Base-by-base conservation (phyloP, 176 grass and related monocot genomes). In the Tillandsia fasciculata region DNA sequence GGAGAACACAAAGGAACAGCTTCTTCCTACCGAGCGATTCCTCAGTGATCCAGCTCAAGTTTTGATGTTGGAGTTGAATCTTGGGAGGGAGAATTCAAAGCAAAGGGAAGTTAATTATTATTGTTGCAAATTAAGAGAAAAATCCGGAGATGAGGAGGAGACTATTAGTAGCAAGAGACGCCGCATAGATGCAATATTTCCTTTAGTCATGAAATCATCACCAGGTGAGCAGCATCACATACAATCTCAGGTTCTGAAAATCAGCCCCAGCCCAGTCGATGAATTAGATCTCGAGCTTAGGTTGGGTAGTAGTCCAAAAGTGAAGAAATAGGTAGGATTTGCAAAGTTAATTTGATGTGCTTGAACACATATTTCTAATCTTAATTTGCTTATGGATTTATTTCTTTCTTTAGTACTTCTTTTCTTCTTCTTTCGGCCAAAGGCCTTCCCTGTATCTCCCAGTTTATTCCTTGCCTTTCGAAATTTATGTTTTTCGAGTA, bases 241-340 rank as follows among this genome's bases (percentile, higher is more conserved):
- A 17, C 50, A 26, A 12, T 17, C 12, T 12, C 24, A 66, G 61
- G 63, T 66, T 18, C 56, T 61, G 22, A 61, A 61, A 52, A 3
- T 51, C 15, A 22, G 13, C 11, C 13, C 20, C 11, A 47, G 17
- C 13, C 49, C 63, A 52, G 23, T 33, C 18, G 50, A 66, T 20
- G 73, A 75, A 63, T 29, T 75, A 28, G 63, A 75, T 53, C 73
- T 75, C 22, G 73, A 75, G 63, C 73, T 75, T 1, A 75, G 73
- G 73, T 63, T 75, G 2, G 61, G 73, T 33, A 50, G 51, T 66
- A 1, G 14, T 27, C 63, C 73, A 11, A 65, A 66, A 15, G 18
- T 29, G 17, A 33, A 66, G 17, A 33, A 66, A 49, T 75, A 66
- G 24, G 66, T 75, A 66, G 24, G 66, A 61, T 20, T 61, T 61